These are phyloP conservation scores for Podospora tetraspora DNA, from an alignment of 495 filamentous ascomycete species.

Conservation along the genomic window DNA sequence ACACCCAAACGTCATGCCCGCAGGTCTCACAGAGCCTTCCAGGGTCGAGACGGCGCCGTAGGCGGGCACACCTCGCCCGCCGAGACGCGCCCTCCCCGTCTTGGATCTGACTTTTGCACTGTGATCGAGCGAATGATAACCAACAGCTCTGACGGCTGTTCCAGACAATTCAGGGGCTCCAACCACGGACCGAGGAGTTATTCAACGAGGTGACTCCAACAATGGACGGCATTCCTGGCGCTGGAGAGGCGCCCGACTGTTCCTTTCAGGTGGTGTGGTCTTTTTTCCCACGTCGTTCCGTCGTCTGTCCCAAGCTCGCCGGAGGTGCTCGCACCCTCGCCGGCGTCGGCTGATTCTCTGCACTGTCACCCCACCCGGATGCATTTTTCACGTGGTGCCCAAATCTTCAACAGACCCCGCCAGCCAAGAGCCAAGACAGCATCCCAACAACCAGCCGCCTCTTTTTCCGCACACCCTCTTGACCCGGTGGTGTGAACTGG, in stretches of 20 bases:
- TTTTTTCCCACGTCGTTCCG: background rate
- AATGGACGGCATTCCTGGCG: background rate
- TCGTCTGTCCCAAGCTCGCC: background rate
- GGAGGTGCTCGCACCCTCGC: background rate
- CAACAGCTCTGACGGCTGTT: background rate
- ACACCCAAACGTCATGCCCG: slow-evolving; percentile 14
- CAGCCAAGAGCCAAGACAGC: background rate
- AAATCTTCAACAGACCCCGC: background rate
- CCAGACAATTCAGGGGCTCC: slow-evolving; percentile 8
- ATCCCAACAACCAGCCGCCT: background rate
- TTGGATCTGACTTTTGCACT: slow-evolving; percentile 23
- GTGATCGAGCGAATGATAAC: slow-evolving; percentile 14
- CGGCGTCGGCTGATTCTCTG: background rate
- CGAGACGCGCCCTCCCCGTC: background rate
- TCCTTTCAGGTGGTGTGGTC: background rate
- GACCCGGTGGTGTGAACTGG: slow-evolving; percentile 4
- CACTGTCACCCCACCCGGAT: background rate
- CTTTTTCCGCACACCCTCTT: background rate
- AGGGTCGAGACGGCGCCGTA: too few relatives aligned
- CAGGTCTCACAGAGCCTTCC: slow-evolving; percentile 5
- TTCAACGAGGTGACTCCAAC: background rate
- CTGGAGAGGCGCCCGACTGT: too few relatives aligned
- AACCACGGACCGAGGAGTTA: background rate
- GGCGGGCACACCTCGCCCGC: slow-evolving; percentile 7
- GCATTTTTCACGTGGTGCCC: background rate